A percentile compares a stretch with the other conserved stretches of the same genome.
phyloP scores from a whole-genome alignment of 345 rosid species.

The Aquilaria yunnanensis region DNA sequence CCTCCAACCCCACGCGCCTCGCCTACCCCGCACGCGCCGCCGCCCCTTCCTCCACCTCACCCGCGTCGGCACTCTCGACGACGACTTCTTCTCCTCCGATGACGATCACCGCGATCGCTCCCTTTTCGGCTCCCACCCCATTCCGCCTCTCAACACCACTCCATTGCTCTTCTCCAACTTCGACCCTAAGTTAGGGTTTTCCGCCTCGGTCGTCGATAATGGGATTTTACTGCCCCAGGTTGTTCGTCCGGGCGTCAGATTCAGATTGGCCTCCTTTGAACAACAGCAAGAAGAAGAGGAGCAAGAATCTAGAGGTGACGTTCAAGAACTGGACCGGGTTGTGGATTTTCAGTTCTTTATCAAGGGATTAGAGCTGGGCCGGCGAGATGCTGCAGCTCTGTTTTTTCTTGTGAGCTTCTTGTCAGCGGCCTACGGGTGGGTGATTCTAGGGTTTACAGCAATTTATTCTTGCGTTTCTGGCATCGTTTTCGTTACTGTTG shows the following conservation, averaged over 20 bases:
- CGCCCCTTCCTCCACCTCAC: constrained; percentile 82
- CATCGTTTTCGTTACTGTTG: constrained; percentile 59
- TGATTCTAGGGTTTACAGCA: constrained; percentile 77
- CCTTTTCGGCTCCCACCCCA: constrained; percentile 26
- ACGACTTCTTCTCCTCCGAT: constrained; percentile 74
- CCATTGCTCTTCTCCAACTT: constrained; percentile 47
- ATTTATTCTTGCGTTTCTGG: constrained; percentile 79
- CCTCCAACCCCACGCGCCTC: constrained; percentile 27
- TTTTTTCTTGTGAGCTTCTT: constrained; percentile 65
- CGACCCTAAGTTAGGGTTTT: constrained; percentile 44
- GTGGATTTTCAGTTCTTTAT: constrained; percentile 55
- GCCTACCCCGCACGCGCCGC: constrained; percentile 27
- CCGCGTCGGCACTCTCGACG: constrained; percentile 74
- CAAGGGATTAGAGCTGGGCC: constrained; percentile 66
- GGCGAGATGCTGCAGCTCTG: constrained; percentile 62
- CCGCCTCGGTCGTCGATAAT: constrained; percentile 41
- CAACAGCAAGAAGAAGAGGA: constrained; percentile 16
- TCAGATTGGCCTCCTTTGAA: constrained; percentile 24
- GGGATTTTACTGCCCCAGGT: constrained; percentile 49
- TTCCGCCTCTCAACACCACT: constrained; percentile 48
- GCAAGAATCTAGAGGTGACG: constrained; percentile 18
- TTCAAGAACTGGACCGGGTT: constrained; percentile 33
- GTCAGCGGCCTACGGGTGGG: constrained; percentile 92
- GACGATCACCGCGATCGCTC: constrained; percentile 56
- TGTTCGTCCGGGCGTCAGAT: constrained; percentile 46